Conservation (phyloP, 1,139 yeast species). For the Nakaseomyces delphensis region DNA sequence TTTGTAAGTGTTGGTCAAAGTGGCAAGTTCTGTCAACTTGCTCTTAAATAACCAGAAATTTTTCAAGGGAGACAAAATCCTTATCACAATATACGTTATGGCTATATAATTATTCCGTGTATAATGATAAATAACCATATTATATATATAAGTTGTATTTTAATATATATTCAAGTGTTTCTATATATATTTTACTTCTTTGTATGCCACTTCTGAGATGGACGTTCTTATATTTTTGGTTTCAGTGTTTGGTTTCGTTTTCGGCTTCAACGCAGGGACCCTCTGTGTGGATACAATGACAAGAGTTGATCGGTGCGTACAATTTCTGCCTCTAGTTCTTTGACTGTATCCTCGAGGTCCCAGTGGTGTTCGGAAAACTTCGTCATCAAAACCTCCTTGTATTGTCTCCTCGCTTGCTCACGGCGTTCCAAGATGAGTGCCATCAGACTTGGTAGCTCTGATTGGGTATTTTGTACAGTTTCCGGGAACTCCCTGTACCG, state of each 20-base stretch:
- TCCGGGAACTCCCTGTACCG: constrained; percentile 9
- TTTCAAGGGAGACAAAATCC: too few relatives aligned
- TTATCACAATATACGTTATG: too few relatives aligned
- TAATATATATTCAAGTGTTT: too few relatives aligned
- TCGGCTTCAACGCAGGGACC: constrained; percentile 11
- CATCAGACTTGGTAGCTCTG: constrained; percentile 15
- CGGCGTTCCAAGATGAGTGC: constrained; percentile 15
- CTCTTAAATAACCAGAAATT: too few relatives aligned
- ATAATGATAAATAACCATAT: too few relatives aligned
- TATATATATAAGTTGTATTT: too few relatives aligned
- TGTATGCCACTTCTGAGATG: too few relatives aligned
- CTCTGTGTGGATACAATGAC: constrained; percentile 17
- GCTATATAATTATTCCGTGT: too few relatives aligned
- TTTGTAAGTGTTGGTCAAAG: too few relatives aligned
- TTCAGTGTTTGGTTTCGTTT: not conserved
- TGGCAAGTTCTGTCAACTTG: too few relatives aligned
- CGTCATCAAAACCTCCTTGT: constrained; percentile 14
- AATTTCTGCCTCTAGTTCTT: constrained; percentile 15
- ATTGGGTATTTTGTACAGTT: constrained; percentile 7
- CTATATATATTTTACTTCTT: too few relatives aligned
- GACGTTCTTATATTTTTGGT: not conserved
- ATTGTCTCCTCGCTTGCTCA: constrained; percentile 18
- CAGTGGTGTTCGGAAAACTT: constrained; percentile 12
- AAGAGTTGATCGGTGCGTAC: constrained; percentile 15
- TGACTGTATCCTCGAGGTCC: constrained; percentile 14